These are phyloP conservation scores for Dentiscutata heterogama DNA, from an alignment of 371 early-diverging fungal genomes.

Conservation along the genomic window DNA sequence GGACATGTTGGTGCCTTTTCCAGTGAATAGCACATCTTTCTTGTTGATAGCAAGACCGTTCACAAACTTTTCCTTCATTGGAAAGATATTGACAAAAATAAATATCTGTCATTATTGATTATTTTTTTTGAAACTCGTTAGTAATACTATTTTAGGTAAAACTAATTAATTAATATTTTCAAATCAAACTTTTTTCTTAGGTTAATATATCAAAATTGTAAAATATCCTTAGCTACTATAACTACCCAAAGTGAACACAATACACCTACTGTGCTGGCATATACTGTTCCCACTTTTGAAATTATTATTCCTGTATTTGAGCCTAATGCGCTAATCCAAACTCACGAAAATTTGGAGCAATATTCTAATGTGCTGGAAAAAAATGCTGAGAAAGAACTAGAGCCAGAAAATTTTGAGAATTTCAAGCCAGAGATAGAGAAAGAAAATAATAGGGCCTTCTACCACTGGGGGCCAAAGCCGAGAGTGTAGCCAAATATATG, in stretches of 20 bases:
- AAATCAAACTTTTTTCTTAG: not conserved
- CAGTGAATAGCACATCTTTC: constrained; percentile 3
- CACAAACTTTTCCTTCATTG: constrained; percentile 21
- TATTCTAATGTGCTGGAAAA: no score
- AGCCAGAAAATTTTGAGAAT: no score
- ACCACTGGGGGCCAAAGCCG: no score
- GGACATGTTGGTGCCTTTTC: not conserved
- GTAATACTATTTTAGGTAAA: constrained; percentile 4
- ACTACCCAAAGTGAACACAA: constrained; percentile 4
- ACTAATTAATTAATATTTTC: not conserved
- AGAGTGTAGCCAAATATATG: no score
- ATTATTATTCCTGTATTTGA: no score
- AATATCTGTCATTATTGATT: not conserved
- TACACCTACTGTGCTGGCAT: not conserved
- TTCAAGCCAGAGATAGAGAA: no score
- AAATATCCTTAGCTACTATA: not conserved
- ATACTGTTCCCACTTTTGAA: no score
- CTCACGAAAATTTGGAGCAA: no score
- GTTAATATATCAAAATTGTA: not conserved
- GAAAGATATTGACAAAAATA: constrained; percentile 26
- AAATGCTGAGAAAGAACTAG: no score
- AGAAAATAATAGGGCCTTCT: no score
- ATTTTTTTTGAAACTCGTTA: no score
- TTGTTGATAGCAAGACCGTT: constrained; percentile 1
- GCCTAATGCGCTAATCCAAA: no score